Evolutionary conservation across 2,329 filamentous ascomycete species (phyloP), one percentile per base, ranked within the genome.

Genomic region (Ophidiomyces ophidiicola): DNA sequence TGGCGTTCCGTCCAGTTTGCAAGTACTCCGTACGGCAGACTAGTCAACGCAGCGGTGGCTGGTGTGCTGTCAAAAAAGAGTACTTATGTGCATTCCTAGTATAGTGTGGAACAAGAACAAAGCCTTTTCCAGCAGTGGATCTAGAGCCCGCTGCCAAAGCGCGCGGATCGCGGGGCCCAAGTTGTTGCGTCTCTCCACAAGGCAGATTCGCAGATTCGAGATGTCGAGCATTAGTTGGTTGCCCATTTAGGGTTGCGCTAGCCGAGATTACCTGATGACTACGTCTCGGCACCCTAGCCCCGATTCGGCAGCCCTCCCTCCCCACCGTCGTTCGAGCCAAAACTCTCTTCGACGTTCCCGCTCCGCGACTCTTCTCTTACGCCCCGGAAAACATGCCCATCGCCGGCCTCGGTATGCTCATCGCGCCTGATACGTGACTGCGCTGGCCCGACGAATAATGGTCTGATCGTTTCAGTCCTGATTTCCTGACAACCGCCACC

Each of bases 171-270:
- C n/a, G n/a, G n/a, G n/a, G n/a, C n/a, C n/a, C n/a, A n/a, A n/a
- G n/a, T n/a, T n/a, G n/a, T n/a, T n/a, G n/a, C n/a, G n/a, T n/a
- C n/a, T n/a, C n/a, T 15, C 11, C 17, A 39, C 38, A 41, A 41
- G 38, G 38, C 38, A 41, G 38, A 41, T 29, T 39, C 4, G 19
- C 8, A 6, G 3, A 7, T 7, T n/a, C n/a, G 12, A 21, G 15
- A 36, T 34, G 32, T 31, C 38, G 32, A 29, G 24, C 24, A 10
- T 28, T 15, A 6, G 12, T 21, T 28, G 24, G n/a, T 15, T 21
- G 7, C 7, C 24, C n/a, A n/a, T 12, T 30, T 26, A 32, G 28
- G 36, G 28, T 39, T 39, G 36, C 36, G 29, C 36, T 39, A 39
- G 29, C 20, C 20, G 14, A 32, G 8, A n/a, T 19, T 6, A 21